Base-by-base conservation (phyloP, 2,329 filamentous ascomycete genomes). In the Colletotrichum nymphaeae region DNA sequence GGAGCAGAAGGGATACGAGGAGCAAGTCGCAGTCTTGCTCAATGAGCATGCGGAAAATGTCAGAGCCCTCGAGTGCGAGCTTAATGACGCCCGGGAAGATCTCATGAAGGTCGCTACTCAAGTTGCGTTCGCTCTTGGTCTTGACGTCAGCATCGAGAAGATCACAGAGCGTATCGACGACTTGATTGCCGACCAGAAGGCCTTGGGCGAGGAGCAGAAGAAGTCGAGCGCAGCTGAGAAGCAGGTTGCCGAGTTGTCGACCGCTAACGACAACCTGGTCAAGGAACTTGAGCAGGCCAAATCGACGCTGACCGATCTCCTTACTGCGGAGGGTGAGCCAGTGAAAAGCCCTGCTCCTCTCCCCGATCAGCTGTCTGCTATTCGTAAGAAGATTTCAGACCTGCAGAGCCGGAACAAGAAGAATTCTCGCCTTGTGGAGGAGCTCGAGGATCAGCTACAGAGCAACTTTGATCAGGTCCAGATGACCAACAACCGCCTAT, bases 381-480 rank as follows among this genome's bases (percentile, higher is more conserved):
- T 96, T 76, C 92, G 92, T 82, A 90, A 91, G 80, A 91, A 91
- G 80, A 90, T 93, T 82, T 78, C 80, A 8, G 90, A 92, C 56
- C 83, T 93, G 26, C 89, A 92, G 78, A 86, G 82, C 55, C 88
- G 88, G 84, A 97, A 97, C 87, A 93, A 95, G 86, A 98, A 97
- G 88, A 97, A 97, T 82, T 93, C 94, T 55, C 92, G 95, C 26
- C 87, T 99, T 14, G 94, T 99, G 9, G 95, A 98, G 81, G 96
- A 99, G 84, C 91, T 99, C 5, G 97, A 99, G 83, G 96, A 98
- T 78, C 97, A 99, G 83, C 91, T 99, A 67, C 95, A 96, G 80
- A 94, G 90, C 81, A 98, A 97, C 84, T 99, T 95, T 83, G 97
- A 99, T 79, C 94, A 98, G 81, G 95, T 96, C 73, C 94, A 98